A percentile compares a stretch with the other conserved stretches of the same genome.
Evolutionary conservation across 2,329 filamentous ascomycete genomes (phyloP).

Genomic region (Fusarium mexicanum): DNA sequence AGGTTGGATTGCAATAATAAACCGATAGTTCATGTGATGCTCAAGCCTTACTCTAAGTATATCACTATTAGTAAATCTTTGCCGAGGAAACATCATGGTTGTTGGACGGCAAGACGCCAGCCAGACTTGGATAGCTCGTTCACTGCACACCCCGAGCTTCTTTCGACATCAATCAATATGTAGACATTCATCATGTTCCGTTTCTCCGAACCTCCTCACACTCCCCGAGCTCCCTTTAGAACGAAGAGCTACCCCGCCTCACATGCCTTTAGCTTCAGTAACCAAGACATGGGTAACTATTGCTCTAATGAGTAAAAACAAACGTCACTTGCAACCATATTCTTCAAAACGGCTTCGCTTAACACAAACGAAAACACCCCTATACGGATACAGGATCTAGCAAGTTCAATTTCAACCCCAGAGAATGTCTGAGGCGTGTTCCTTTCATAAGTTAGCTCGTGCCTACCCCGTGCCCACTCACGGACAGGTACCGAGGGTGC

Average conservation of each 20-base stretch:
- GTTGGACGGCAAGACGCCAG: background rate
- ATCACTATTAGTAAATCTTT: background rate
- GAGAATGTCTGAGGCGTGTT: conserved; percentile 10
- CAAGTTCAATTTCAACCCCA: conserved; percentile 6
- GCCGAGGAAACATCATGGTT: background rate
- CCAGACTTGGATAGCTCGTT: conserved; percentile 7
- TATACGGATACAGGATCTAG: conserved; percentile 2
- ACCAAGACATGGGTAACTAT: background rate
- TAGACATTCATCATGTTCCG: conserved; percentile 16
- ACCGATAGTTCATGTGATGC: background rate
- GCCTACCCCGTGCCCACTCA: conserved; percentile 21
- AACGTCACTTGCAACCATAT: background rate
- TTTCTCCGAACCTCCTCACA: conserved; percentile 18
- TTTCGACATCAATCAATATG: background rate
- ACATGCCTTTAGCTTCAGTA: conserved; percentile 18
- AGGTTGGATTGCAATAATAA: background rate
- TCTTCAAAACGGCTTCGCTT: background rate
- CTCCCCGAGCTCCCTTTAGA: conserved; percentile 14
- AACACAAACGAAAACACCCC: background rate
- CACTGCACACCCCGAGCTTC: conserved; percentile 16
- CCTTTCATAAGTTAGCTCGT: background rate
- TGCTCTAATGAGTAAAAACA: conserved; percentile 15
- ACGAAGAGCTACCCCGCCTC: conserved; percentile 22
- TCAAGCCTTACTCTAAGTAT: background rate
- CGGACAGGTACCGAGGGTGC: conserved; percentile 40